Base-by-base conservation (phyloP, 2,329 filamentous ascomycete species). In the Colletotrichum graminicola region DNA sequence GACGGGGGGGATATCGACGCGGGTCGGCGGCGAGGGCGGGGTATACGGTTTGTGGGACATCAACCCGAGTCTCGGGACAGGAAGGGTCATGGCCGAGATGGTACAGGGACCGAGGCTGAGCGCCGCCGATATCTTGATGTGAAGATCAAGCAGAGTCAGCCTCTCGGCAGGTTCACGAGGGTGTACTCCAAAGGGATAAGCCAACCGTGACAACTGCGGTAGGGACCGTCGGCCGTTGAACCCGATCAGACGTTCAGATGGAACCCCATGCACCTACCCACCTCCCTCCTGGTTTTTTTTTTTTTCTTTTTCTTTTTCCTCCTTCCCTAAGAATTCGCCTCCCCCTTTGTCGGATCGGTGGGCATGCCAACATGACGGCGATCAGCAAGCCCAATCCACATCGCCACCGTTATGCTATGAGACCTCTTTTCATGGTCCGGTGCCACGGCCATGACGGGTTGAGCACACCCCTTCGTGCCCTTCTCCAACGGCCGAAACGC, bases 1-100 rank as follows among this genome's bases (percentile, higher is more conserved):
- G 29, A 29, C 29, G 29, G 1, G 16, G 81, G 82, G 0, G 76
- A n/a, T 87, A 8, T 80, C 76, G 69, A 89, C 84, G 8, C 77
- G 79, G 47, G 74, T 77, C 1, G 81, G 80, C 0, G 75, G 76
- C 0, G 83, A 84, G 1, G 90, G 85, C 90, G 5, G 93, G 93
- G 0, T 93, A 0, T 93, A 95, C 82, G 93, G 92, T 0, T 91
- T 92, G 0, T 95, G 93, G 93, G 93, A 92, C 0, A 92, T 92
- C 34, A 87, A 84, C 59, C 77, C 90, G 76, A 84, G 85, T 21
- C 80, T 93, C 39, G 93, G 92, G 1, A 94, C 92, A 0, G 93
- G 93, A 0, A 87, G 88, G 74, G 89, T 93, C 7, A 82, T 94
- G 82, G 87, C 91, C 14, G 92, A 94, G 81, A 84, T 94, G 86